These are phyloP conservation scores for Boeremia exigua DNA, from an alignment of 2,329 filamentous ascomycete genomes.

Conservation along the genomic window DNA sequence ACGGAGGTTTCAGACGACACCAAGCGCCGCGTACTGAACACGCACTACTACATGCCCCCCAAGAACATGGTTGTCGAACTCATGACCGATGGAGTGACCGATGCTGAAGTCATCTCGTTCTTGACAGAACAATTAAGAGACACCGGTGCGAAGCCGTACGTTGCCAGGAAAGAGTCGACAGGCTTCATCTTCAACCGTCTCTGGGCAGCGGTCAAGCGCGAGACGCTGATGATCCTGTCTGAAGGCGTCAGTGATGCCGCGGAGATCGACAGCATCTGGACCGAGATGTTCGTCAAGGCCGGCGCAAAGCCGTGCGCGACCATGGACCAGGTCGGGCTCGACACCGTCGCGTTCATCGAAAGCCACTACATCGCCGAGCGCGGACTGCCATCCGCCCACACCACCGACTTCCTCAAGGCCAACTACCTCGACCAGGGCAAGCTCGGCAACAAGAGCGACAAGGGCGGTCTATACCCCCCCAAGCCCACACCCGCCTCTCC, in stretches of 20 bases:
- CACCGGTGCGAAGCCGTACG: conserved; percentile 52
- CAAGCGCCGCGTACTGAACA: conserved; percentile 49
- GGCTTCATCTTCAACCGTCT: conserved; percentile 63
- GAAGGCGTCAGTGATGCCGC: conserved; percentile 58
- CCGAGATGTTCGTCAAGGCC: conserved; percentile 46
- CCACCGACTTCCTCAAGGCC: conserved; percentile 54
- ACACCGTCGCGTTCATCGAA: conserved; percentile 62
- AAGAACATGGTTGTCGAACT: conserved; percentile 57
- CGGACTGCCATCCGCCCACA: conserved; percentile 48
- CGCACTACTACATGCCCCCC: conserved; percentile 60
- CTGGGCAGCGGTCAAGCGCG: conserved; percentile 64
- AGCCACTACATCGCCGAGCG: conserved; percentile 60
- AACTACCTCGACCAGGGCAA: conserved; percentile 56
- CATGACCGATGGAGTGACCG: conserved; percentile 59
- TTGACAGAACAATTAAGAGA: conserved; percentile 50
- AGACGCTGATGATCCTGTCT: conserved; percentile 56
- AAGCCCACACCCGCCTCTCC: background rate
- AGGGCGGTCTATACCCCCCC: conserved; percentile 23
- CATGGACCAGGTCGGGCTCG: conserved; percentile 60
- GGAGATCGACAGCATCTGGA: conserved; percentile 59
- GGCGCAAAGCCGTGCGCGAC: conserved; percentile 46
- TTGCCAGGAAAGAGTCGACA: conserved; percentile 57
- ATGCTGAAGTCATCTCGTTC: conserved; percentile 54
- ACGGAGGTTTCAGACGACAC: conserved; percentile 48
- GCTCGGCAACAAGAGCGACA: conserved; percentile 52